phyloP scores from a whole-genome alignment of 2,329 filamentous ascomycete genomes.

The Diaporthe citrichinensis region DNA sequence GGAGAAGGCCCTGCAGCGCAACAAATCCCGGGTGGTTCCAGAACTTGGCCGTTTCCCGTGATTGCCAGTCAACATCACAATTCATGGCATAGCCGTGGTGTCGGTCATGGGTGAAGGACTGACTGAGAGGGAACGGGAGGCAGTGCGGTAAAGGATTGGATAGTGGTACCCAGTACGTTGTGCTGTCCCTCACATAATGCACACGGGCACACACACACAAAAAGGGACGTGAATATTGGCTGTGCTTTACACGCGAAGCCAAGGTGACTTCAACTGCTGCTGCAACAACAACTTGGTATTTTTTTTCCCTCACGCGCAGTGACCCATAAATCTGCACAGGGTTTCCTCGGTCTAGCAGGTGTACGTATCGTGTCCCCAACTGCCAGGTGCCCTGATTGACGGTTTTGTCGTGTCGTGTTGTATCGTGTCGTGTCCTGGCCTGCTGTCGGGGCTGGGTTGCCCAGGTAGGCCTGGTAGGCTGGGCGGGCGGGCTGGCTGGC shows the following conservation, averaged over 20 bases:
- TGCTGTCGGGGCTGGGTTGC: constrained; percentile 3
- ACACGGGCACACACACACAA: neutral
- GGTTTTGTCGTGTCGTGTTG: neutral
- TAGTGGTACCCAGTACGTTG: neutral
- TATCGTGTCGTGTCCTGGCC: constrained; percentile 1
- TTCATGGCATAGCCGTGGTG: neutral
- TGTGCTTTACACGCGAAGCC: neutral
- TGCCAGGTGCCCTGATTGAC: constrained; percentile 2
- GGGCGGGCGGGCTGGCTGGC: neutral
- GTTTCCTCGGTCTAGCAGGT: constrained; percentile 17
- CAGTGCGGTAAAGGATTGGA: neutral
- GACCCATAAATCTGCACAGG: constrained; percentile 32
- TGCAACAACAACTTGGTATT: neutral
- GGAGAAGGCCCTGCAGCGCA: neutral
- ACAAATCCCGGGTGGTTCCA: neutral
- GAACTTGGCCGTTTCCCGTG: constrained; percentile 12
- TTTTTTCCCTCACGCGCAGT: constrained; percentile 1
- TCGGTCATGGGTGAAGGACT: neutral
- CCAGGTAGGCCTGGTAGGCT: neutral
- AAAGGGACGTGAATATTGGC: neutral
- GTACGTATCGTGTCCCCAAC: neutral
- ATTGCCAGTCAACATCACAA: neutral
- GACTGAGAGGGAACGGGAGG: neutral
- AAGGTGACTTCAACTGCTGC: constrained; percentile 2
- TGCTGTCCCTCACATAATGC: neutral